Evolutionary conservation across 2,329 filamentous ascomycete genomes (phyloP), one percentile per base, ranked within the genome.

Genomic region (Monosporascus ibericus): DNA sequence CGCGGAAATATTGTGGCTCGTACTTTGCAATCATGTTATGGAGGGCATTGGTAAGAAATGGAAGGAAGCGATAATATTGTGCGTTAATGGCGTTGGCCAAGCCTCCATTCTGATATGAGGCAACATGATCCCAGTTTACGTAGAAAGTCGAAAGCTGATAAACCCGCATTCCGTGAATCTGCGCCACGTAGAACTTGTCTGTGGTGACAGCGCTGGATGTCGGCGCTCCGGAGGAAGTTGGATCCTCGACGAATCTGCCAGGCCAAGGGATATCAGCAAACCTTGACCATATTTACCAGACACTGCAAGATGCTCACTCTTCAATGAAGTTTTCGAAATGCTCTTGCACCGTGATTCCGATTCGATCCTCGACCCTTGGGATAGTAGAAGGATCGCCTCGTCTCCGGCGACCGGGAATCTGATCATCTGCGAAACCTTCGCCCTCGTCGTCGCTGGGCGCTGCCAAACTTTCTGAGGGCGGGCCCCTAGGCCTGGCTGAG

Each of bases 1-100:
- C 88, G 62, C 89, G 83, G 74, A 95, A 97, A 74, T 97, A 99
- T 66, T 88, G 81, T 5, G 94, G 90, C 70, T 96, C 92, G 72
- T 96, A 87, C 73, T 95, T 95, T 60, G 90, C 87, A 62, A 99
- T 95, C 71, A 95, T 84, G 65, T 91, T 95, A 73, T 99, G 91
- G 44, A 99, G 76, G 25, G 87, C 92, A 58, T 88, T 84, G 22
- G 88, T 90, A 64, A 99, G 82, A 69, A 94, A 99, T 3, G 94
- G 94, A 24, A 95, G 79, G 68, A 96, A 96, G 60, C 94, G 89
- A 71, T 96, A 97, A 76, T 96, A 97, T 65, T 95, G 88, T 62
- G 85, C 86, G 59, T 91, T 87, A 56, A 97, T 87, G 48, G 90
- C 92, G 56, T 90, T 86, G 42, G 92, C 90, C 49, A 99, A 75